Conservation (phyloP, 176 grass and related monocot genomes). For the Cymbopogon citratus region DNA sequence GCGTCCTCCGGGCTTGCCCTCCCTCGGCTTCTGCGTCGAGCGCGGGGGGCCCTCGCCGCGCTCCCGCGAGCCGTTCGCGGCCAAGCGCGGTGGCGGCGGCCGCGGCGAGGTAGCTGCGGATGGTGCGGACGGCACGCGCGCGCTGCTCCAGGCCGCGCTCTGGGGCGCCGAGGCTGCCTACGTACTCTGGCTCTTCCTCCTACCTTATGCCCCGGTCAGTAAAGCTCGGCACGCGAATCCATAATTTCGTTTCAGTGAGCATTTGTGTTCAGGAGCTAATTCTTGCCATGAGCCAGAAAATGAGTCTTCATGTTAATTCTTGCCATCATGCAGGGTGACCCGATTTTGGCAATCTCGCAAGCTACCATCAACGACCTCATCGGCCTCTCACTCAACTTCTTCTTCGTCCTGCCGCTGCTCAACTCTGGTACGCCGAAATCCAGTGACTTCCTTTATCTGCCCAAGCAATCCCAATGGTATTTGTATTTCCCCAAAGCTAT, state of each 20-base stretch:
- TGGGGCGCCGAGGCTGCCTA: constrained; percentile 78
- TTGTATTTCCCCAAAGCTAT: not conserved
- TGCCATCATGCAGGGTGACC: constrained; percentile 59
- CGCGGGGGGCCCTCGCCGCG: not conserved
- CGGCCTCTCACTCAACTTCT: constrained; percentile 87
- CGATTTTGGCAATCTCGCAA: constrained; percentile 67
- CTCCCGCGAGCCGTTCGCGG: constrained; percentile 4
- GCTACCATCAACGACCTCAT: constrained; percentile 64
- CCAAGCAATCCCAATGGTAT: not conserved
- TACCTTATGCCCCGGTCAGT: constrained; percentile 78
- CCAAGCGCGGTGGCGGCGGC: constrained; percentile 26
- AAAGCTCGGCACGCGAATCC: not conserved
- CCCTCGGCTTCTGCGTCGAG: not conserved
- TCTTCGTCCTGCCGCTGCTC: constrained; percentile 68
- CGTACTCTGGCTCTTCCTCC: constrained; percentile 83
- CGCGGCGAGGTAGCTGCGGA: not conserved
- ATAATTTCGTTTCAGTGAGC: not conserved
- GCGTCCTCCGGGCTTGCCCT: not conserved
- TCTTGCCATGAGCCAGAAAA: too few relatives aligned
- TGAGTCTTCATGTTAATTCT: too few relatives aligned
- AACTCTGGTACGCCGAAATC: constrained; percentile 49
- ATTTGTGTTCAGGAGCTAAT: not conserved
- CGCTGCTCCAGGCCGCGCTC: constrained; percentile 38
- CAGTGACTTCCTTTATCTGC: not conserved
- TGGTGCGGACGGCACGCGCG: not conserved